These are phyloP conservation scores for Hemerocallis citrina DNA, from an alignment of 106 monocot species.

Conservation along the genomic window DNA sequence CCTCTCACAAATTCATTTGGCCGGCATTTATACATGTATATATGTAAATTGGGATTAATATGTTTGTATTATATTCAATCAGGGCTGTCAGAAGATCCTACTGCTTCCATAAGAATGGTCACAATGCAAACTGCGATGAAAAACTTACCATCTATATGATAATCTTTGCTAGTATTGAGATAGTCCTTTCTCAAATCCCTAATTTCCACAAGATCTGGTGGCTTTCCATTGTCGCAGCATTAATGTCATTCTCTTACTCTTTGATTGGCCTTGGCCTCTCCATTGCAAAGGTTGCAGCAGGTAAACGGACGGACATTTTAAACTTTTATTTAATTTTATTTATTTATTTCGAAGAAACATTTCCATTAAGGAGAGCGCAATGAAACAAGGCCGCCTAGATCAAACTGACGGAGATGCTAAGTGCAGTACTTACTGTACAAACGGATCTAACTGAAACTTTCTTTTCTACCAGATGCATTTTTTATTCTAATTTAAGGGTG, in stretches of 20 bases:
- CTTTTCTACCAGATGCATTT: too few species aligned
- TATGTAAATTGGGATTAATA: not conserved
- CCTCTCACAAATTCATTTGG: not conserved
- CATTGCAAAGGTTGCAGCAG: slow-evolving; percentile 60
- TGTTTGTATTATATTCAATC: not conserved
- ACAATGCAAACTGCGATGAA: slow-evolving; percentile 32
- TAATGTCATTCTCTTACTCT: slow-evolving; percentile 71
- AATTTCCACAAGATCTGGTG: slow-evolving; percentile 70
- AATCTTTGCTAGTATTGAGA: slow-evolving; percentile 42
- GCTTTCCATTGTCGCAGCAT: slow-evolving; percentile 69
- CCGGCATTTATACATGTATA: not conserved
- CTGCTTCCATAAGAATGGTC: slow-evolving; percentile 67
- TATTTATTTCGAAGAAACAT: too few species aligned
- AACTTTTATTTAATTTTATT: too few species aligned
- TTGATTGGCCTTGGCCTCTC: slow-evolving; percentile 72
- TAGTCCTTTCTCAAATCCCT: slow-evolving; percentile 51
- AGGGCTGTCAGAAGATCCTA: slow-evolving; percentile 64
- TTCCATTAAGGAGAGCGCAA: too few species aligned
- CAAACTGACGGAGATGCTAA: too few species aligned
- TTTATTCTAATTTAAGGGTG: not conserved
- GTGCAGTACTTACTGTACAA: too few species aligned
- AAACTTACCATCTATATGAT: slow-evolving; percentile 38
- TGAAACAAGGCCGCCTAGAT: too few species aligned
- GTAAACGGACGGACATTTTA: not conserved
- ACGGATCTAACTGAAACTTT: too few species aligned